These are phyloP conservation scores for Cryptococcus sp. DNA, from an alignment of 1,284 basidiomycete genomes.

Conservation along the genomic window DNA sequence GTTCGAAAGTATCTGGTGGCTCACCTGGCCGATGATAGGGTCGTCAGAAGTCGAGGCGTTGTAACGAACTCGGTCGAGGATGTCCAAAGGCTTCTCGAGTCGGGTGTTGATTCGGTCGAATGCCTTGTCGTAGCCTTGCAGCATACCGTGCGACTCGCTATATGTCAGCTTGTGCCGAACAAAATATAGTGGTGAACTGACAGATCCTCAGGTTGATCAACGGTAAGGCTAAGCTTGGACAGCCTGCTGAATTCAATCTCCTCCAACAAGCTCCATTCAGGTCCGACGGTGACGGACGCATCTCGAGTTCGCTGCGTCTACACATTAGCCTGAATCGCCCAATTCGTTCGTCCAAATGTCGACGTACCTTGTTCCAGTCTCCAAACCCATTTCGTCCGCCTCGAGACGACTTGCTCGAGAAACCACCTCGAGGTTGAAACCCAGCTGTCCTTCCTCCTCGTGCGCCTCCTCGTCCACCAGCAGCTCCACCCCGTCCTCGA, in stretches of 20 bases:
- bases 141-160: slow-evolving; percentile 79
- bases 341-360: neutral
- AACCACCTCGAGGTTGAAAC: slow-evolving; percentile 32
- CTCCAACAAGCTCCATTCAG: slow-evolving; percentile 89
- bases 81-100: slow-evolving; percentile 81
- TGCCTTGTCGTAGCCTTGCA: slow-evolving; percentile 89
- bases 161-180: neutral
- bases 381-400: slow-evolving; percentile 75
- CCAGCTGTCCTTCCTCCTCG: slow-evolving; percentile 27
- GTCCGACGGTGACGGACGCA: slow-evolving; percentile 86
- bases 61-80: slow-evolving; percentile 92
- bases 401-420: slow-evolving; percentile 51
- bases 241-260: slow-evolving; percentile 96
- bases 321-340: slow-evolving; percentile 5
- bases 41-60: slow-evolving; percentile 97
- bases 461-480: slow-evolving; percentile 30
- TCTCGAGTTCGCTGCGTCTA: slow-evolving; percentile 86
- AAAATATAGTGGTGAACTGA: slow-evolving; percentile 48
- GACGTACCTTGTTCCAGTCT: slow-evolving; percentile 80
- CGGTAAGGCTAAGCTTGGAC: slow-evolving; percentile 83
- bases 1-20: too few relatives aligned
- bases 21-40: slow-evolving; percentile 82
- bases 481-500: slow-evolving; percentile 48
- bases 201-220: slow-evolving; percentile 84
- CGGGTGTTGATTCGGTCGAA: slow-evolving; percentile 96